Evolutionary conservation across 345 rosid species (phyloP), one percentile per base, ranked within the genome.

Genomic region (Syzygium oleosum): DNA sequence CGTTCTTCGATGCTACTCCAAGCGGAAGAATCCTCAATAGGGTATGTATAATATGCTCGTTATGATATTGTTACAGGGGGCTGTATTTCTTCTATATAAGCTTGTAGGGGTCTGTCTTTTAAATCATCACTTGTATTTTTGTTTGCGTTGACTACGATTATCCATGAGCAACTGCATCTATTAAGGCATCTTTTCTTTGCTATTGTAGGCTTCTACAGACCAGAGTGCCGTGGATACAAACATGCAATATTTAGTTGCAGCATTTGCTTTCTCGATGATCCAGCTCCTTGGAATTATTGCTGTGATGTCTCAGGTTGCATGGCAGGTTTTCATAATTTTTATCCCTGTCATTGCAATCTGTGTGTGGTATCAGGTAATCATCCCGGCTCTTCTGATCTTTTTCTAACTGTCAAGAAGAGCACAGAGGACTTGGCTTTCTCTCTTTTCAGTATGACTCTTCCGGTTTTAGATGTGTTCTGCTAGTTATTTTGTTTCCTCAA

Each of bases 231-330:
- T 93, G 52, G 98, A 97, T 65, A 46, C 89, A 88, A 91, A 56
- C 84, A 91, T 97, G 88, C 94, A 95, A 2, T 84, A 61, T 88
- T 90, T 90, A 86, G 85, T 95, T 51, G 96, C 91, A 52, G 25
- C 90, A 63, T 90, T 93, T 88, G 93, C 95, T 86, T 90, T 92
- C 88, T 58, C 94, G 25, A 73, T 85, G 84, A 95, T 97, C 90
- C 95, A 92, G 88, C 96, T 97, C 59, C 86, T 93, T 19, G 98
- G 96, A 79, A 92, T 93, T 88, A 93, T 97, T 68, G 97, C 90
- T 23, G 96, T 97, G 87, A 95, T 96, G 96, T 94, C 97, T 84
- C 97, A 95, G 88, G 98, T 92, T 84, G 94, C 97, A 27, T 97
- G 98, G 98, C 95, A 94, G 89, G 92, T 97, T 65, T 95, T 97